Base-by-base conservation (phyloP, 2,329 filamentous ascomycete species). In the Venturia carpophila region DNA sequence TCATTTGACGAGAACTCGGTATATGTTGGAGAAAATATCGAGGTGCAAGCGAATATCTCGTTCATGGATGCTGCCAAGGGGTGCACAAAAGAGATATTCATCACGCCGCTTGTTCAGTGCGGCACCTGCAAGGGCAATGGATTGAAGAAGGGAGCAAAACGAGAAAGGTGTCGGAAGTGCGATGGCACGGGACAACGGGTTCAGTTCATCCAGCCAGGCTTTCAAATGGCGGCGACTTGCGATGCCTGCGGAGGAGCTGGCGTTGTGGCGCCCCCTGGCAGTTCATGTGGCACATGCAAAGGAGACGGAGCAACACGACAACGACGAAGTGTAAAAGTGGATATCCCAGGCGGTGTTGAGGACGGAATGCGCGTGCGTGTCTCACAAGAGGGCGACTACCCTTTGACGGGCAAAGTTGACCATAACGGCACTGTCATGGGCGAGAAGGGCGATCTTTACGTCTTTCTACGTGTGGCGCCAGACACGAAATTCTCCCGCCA, bases 21-120 rank as follows among this genome's bases (percentile, higher is more conserved):
- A 24, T 74, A 96, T 70, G 88, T 96, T n/a, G 94, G 94, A 67
- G 92, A 97, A 68, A 92, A 96, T 74, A 96, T 99, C 71, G 93
- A 97, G 75, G 89, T 97, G 30, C 91, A 96, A 76, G 87, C 91
- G 62, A 94, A 85, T 74, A 93, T 99, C 70, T 92, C 89, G 0
- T 99, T 99, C 76, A 90, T 94, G 86, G 94, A 99, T 73, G 91
- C 94, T 7, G 94, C 94, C 11, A 96, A 95, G 77, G 94, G 94
- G 43, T 88, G 89, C 9, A 87, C 82, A 72, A 95, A 96, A 78
- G 89, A 92, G n/a, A 90, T 99, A 66, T 85, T 83, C 69, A 90
- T 97, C 70, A 91, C 88, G 10, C 93, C 94, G 0, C 78, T 95
- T 70, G 86, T 88, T 24, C 81, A 88, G 67, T 99, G 94, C 73